These are phyloP conservation scores for Xylaria sp. DNA, from an alignment of 2,329 filamentous ascomycete genomes.

Conservation along the genomic window DNA sequence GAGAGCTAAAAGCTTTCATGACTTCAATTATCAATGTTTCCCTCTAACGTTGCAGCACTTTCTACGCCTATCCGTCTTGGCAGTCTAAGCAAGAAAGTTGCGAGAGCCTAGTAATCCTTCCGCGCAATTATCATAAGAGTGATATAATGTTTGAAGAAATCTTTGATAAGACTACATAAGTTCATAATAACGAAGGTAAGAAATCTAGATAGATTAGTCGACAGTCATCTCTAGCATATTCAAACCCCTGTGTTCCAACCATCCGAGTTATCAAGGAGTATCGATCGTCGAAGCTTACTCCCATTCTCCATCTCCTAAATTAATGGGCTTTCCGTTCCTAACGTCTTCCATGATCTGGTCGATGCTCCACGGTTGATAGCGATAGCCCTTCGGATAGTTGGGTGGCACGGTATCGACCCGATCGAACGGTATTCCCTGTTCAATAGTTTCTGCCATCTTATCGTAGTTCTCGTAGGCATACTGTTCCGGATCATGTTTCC, in stretches of 20 bases:
- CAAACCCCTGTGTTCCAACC: no score
- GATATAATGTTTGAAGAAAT: not conserved
- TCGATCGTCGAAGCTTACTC: conserved; percentile 36
- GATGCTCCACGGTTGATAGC: conserved; percentile 56
- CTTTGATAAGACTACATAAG: not conserved
- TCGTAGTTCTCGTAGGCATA: conserved; percentile 53
- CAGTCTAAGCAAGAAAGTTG: no score
- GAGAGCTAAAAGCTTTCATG: not conserved
- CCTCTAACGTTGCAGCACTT: not conserved
- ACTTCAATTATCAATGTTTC: not conserved
- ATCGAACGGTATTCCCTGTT: conserved; percentile 47
- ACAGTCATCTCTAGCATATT: no score
- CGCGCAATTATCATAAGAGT: no score
- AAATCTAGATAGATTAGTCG: no score
- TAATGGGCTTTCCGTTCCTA: conserved; percentile 48
- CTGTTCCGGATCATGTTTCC: conserved; percentile 53
- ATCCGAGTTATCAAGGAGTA: not conserved
- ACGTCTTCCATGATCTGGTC: conserved; percentile 55
- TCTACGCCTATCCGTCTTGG: not conserved
- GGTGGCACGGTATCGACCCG: conserved; percentile 48
- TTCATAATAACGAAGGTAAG: not conserved
- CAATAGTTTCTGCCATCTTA: conserved; percentile 49
- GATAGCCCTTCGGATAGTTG: conserved; percentile 52
- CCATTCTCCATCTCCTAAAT: conserved; percentile 51
- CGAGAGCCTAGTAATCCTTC: no score